Conservation (phyloP, 1,284 basidiomycete genomes). For the Apiotrichum gamsii region DNA sequence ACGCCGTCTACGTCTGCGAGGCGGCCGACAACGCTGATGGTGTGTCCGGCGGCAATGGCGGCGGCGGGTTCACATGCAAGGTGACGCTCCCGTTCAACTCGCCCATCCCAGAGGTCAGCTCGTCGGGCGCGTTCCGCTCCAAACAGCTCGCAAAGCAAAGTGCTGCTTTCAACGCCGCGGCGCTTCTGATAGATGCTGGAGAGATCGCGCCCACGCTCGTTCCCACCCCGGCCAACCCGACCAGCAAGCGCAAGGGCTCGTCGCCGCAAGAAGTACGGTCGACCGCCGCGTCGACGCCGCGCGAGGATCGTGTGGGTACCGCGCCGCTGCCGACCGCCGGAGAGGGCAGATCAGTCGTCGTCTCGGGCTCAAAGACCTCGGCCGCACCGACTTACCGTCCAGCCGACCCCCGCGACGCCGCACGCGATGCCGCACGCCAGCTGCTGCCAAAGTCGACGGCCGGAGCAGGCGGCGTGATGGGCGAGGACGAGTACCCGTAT, state of each 20-base stretch:
- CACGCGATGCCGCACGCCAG: not conserved
- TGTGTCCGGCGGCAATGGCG: not conserved
- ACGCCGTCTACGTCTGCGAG: conserved; percentile 2
- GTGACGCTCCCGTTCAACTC: conserved; percentile 13
- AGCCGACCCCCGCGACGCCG: not conserved
- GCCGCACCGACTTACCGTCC: too few relatives aligned
- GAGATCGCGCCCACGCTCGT: conserved; percentile 19
- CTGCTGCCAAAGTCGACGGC: not conserved
- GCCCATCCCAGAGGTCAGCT: conserved; percentile 1
- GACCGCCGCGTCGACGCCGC: not conserved
- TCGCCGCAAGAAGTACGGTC: too few relatives aligned
- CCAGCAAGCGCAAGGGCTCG: conserved; percentile 1
- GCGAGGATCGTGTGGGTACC: not conserved
- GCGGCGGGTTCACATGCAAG: not conserved
- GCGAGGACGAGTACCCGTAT: not conserved
- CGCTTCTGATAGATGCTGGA: conserved; percentile 12
- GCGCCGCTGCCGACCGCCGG: not conserved
- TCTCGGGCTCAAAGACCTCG: too few relatives aligned
- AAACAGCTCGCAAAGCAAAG: conserved; percentile 22
- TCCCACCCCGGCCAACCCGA: conserved; percentile 16
- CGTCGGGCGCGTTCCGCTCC: not conserved
- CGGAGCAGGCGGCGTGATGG: not conserved
- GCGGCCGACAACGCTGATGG: not conserved
- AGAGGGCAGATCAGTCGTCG: too few relatives aligned
- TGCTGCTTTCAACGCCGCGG: conserved; percentile 16